These are phyloP conservation scores for Candida buenavistaensis DNA, from an alignment of 1,139 yeast genomes.

Conservation along the genomic window DNA sequence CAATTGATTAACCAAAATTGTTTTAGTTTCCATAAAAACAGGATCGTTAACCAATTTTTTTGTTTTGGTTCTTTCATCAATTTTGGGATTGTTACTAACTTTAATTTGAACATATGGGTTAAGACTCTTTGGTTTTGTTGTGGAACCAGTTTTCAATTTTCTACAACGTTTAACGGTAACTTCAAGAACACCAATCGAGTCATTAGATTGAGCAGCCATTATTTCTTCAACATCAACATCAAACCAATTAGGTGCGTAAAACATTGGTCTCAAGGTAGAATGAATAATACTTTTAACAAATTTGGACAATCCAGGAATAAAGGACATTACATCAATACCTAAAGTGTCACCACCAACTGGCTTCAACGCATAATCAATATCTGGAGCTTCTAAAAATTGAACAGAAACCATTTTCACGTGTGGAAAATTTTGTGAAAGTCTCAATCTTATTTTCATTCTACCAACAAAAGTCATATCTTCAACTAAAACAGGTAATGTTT, in stretches of 20 bases:
- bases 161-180: slow-evolving; percentile 58
- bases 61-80: slow-evolving; percentile 53
- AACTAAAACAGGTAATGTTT: slow-evolving; percentile 71
- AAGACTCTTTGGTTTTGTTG: slow-evolving; percentile 44
- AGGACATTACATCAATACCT: slow-evolving; percentile 80
- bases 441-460: slow-evolving; percentile 63
- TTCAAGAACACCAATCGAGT: slow-evolving; percentile 67
- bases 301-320: slow-evolving; percentile 76
- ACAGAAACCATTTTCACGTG: slow-evolving; percentile 71
- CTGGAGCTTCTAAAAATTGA: slow-evolving; percentile 74
- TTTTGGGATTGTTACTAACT: slow-evolving; percentile 44
- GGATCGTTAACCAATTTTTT: slow-evolving; percentile 59
- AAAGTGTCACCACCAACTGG: slow-evolving; percentile 89
- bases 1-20: slow-evolving; percentile 56
- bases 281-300: slow-evolving; percentile 71
- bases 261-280: slow-evolving; percentile 69
- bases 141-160: slow-evolving; percentile 42
- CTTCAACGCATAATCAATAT: slow-evolving; percentile 72
- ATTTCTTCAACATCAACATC: slow-evolving; percentile 74
- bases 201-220: slow-evolving; percentile 61
- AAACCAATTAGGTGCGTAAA: slow-evolving; percentile 79
- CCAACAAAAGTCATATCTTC: slow-evolving; percentile 80
- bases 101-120: slow-evolving; percentile 61
- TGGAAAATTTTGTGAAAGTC: slow-evolving; percentile 65
- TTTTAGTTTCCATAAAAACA: slow-evolving; percentile 64